Evolutionary conservation across 192 early-diverging fungal species (phyloP), one percentile per base, ranked within the genome.

Genomic region (Backusella mclennaniae): DNA sequence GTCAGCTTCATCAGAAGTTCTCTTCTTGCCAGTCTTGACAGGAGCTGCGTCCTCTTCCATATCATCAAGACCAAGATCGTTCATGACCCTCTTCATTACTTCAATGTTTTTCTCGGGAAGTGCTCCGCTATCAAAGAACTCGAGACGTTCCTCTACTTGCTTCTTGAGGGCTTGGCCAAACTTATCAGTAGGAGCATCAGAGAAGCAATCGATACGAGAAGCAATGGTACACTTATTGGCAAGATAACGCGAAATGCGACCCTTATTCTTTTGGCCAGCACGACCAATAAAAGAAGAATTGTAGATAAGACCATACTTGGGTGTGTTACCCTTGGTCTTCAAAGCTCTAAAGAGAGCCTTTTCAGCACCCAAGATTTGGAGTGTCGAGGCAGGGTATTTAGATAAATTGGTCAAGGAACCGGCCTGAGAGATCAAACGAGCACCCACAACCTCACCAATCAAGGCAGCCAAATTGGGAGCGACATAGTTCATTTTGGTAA

Each of bases 221-320:
- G 97, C 97, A 85, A 99, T 96, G 7, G 96, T 91, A 78, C 95
- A 96, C 86, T 99, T 99, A 91, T 98, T 99, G 79, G 98, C 98
- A 23, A 99, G 90, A 73, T 98, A 95, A 72, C 98, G 94, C 67
- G 98, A 98, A 66, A 99, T 98, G 66, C 95, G 90, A 68, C 95
- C 95, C 93, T 99, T 99, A 93, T 98, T 98, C 91, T 99, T 99
- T 52, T 90, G 85, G 52, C 92, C 96, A 14, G 97, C 97, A 76
- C 93, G 94, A 67, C 96, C 97, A 82, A 99, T 96, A 79, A 97
- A 93, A 14, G 95, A 93, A 26, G 97, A 95, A 85, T 97, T 95
- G 89, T 96, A 99, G 80, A 99, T 94, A 35, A 97, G 87, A 83
- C 97, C 97, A 79, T 99, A 99, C 85, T 99, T 97, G 80, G 96